Conservation (phyloP, 2,329 filamentous ascomycete species). For the Curvularia lunata region DNA sequence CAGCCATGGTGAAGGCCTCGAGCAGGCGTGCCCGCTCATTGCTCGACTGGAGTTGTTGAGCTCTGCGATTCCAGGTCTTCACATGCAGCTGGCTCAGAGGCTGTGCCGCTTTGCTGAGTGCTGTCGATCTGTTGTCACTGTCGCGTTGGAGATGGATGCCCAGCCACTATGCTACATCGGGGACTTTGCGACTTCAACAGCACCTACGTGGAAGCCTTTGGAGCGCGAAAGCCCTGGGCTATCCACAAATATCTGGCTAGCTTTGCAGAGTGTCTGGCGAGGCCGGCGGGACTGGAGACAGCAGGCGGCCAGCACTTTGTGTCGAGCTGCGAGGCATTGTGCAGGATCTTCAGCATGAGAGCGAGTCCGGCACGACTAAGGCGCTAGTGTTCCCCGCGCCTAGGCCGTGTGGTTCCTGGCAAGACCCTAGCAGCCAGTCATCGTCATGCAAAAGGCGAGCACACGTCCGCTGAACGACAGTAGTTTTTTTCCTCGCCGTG, state of each 20-base stretch:
- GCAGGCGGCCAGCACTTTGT: not conserved
- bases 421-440: slow-evolving; percentile 24
- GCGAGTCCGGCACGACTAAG: slow-evolving; percentile 24
- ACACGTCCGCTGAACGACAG: not conserved
- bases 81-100: slow-evolving; percentile 12
- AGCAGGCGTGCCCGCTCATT: slow-evolving; percentile 25
- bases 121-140: not conserved
- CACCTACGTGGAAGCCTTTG: slow-evolving; percentile 8
- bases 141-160: slow-evolving; percentile 16
- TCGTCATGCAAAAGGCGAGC: slow-evolving; percentile 17
- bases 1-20: slow-evolving; percentile 24
- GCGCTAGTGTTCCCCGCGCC: slow-evolving; percentile 35
- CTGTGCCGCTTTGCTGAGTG: not conserved
- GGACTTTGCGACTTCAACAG: slow-evolving; percentile 17
- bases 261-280: not conserved
- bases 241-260: slow-evolving; percentile 5
- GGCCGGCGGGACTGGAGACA: not conserved
- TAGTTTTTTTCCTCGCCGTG: slow-evolving; percentile 1
- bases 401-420: slow-evolving; percentile 31
- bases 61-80: not conserved
- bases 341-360: slow-evolving; percentile 25
- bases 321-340: slow-evolving; percentile 7
- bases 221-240: not conserved
- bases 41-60: slow-evolving; percentile 6
- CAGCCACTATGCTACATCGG: slow-evolving; percentile 23